Evolutionary conservation across 805 yeast genomes (phyloP).

Genomic region (Candida ponderosae): DNA sequence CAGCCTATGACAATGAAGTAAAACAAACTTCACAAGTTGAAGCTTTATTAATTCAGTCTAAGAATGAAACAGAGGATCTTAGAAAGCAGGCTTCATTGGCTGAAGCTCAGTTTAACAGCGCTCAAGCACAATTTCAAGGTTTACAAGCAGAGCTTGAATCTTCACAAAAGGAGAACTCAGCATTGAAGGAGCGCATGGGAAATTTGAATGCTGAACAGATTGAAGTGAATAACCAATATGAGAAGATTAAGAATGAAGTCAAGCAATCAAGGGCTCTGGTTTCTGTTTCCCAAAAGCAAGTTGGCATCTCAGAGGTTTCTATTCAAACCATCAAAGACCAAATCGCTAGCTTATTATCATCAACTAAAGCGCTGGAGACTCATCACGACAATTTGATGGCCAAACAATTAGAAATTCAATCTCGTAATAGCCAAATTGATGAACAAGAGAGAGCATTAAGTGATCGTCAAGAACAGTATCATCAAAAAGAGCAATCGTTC

Average conservation of each 20-base stretch:
- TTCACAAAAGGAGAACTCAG: slow-evolving; percentile 59
- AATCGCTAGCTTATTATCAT: slow-evolving; percentile 22
- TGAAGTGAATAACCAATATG: slow-evolving; percentile 50
- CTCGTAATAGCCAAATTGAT: slow-evolving; percentile 22
- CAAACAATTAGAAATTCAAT: slow-evolving; percentile 26
- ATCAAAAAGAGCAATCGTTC: slow-evolving; percentile 11
- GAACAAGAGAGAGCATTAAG: slow-evolving; percentile 27
- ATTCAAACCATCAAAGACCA: slow-evolving; percentile 35
- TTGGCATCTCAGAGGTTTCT: slow-evolving; percentile 52
- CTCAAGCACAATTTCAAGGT: slow-evolving; percentile 55
- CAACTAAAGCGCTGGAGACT: slow-evolving; percentile 27
- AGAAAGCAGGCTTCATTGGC: slow-evolving; percentile 66
- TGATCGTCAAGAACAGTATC: slow-evolving; percentile 19
- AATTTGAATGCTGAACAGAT: slow-evolving; percentile 57
- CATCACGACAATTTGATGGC: slow-evolving; percentile 30
- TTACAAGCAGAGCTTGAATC: slow-evolving; percentile 53
- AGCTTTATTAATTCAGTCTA: slow-evolving; percentile 46
- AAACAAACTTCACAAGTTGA: slow-evolving; percentile 70
- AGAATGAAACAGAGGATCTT: slow-evolving; percentile 59
- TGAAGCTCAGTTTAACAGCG: slow-evolving; percentile 71
- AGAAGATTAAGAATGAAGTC: slow-evolving; percentile 42
- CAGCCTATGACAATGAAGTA: slow-evolving; percentile 72
- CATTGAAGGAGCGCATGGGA: slow-evolving; percentile 63
- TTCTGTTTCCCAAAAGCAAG: slow-evolving; percentile 63
- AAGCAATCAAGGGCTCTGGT: slow-evolving; percentile 56